Percentiles rank a stretch among this genome's conserved stretches.
Evolutionary conservation across 208 protist genomes (phyloP).

Genomic region (Phytomonas sp.): DNA sequence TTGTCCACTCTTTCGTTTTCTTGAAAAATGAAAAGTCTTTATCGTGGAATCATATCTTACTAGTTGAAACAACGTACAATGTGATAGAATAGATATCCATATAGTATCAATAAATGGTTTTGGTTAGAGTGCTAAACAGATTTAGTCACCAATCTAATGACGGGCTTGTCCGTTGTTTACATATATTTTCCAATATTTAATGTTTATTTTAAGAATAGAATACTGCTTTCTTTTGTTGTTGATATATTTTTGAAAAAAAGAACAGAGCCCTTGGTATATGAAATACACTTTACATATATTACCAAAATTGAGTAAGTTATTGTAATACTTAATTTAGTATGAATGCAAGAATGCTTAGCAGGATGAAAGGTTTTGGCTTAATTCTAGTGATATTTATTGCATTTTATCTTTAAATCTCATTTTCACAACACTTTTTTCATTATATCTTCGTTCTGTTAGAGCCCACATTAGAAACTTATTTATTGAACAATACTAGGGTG

Average conservation of each 20-base stretch:
- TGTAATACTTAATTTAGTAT: not conserved
- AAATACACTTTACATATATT: not conserved
- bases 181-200: constrained; percentile 7
- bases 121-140: not conserved
- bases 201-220: constrained; percentile 14
- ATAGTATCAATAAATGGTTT: not conserved
- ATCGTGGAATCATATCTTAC: not conserved
- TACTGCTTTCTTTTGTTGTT: constrained; percentile 1
- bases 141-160: not conserved
- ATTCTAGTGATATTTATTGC: not conserved
- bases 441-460: not conserved
- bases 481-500: not conserved
- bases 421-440: not conserved
- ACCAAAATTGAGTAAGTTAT: not conserved
- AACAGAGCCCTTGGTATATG: not conserved
- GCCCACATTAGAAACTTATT: not conserved
- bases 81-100: not conserved
- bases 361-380: not conserved
- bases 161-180: not conserved
- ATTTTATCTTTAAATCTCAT: constrained; percentile 10
- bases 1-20: not conserved
- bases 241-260: constrained; percentile 2
- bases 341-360: not conserved
- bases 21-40: not conserved
- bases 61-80: not conserved